Conservation (phyloP, 2,329 filamentous ascomycete genomes). For the Colletotrichum limetticola region DNA sequence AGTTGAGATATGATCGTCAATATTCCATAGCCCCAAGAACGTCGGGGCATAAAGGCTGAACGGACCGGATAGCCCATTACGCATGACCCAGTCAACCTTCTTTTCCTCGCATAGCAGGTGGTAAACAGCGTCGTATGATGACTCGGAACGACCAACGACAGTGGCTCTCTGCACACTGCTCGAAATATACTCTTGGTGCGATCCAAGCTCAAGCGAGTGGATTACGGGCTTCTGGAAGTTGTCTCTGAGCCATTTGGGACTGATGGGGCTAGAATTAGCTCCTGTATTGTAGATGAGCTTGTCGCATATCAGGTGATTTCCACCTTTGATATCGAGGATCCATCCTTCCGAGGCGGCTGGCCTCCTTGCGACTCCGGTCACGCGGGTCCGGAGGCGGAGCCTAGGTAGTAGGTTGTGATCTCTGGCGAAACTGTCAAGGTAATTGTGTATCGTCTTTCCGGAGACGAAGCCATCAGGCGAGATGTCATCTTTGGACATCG, state of each 20-base stretch:
- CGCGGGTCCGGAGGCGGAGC: neutral
- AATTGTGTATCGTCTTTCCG: neutral
- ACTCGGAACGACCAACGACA: constrained; percentile 47
- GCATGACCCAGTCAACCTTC: constrained; percentile 47
- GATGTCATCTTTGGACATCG: neutral
- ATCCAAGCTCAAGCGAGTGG: constrained; percentile 42
- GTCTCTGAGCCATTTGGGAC: constrained; percentile 37
- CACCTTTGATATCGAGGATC: constrained; percentile 38
- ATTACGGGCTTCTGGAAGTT: constrained; percentile 40
- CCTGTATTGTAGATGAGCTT: constrained; percentile 41
- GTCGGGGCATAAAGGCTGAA: constrained; percentile 36
- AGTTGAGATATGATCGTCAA: constrained; percentile 42
- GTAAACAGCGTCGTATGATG: constrained; percentile 46
- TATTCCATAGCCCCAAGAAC: constrained; percentile 41
- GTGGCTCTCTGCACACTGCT: constrained; percentile 30
- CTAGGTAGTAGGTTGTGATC: neutral
- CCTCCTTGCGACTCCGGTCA: neutral
- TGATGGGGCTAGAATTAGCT: constrained; percentile 38
- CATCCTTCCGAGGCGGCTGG: constrained; percentile 34
- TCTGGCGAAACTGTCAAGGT: neutral
- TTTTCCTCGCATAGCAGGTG: constrained; percentile 43
- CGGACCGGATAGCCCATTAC: constrained; percentile 43
- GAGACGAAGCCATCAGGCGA: neutral
- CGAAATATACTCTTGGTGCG: neutral
- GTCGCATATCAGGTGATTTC: constrained; percentile 31